These are phyloP conservation scores for Grifola frondosa DNA, from an alignment of 1,284 basidiomycete genomes.

Conservation along the genomic window DNA sequence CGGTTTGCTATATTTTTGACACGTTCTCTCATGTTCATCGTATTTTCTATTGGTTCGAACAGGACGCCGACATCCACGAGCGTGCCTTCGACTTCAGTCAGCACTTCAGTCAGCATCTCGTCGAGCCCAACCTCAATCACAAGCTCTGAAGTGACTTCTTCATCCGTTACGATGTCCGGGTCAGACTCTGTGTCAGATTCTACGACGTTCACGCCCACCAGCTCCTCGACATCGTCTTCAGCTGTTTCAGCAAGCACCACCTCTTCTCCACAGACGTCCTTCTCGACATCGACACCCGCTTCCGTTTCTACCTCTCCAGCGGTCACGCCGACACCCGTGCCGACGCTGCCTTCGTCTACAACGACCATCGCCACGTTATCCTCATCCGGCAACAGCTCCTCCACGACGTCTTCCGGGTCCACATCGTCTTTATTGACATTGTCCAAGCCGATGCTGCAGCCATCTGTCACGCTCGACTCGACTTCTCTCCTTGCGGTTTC, in stretches of 20 bases:
- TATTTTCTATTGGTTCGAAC: too few species aligned
- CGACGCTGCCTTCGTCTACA: conserved; percentile 2
- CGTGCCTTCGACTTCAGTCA: too few species aligned
- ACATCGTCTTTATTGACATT: too few species aligned
- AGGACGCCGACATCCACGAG: too few species aligned
- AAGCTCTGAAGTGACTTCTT: neutral
- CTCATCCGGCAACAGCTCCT: too few species aligned
- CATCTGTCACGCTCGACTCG: neutral
- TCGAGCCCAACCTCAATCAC: too few species aligned
- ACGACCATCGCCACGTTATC: conserved; percentile 15
- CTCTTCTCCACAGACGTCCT: neutral
- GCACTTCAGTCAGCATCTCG: too few species aligned
- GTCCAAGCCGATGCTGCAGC: too few species aligned
- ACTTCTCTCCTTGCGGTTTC: too few species aligned
- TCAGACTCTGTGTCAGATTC: conserved; percentile 1
- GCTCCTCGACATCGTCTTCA: conserved; percentile 1
- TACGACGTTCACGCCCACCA: neutral
- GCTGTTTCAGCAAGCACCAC: conserved; percentile 6
- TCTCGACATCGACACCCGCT: conserved; percentile 1
- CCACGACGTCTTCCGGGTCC: conserved; percentile 19
- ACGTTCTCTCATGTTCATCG: too few species aligned
- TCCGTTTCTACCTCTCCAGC: neutral
- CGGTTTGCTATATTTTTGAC: too few species aligned
- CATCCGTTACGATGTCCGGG: conserved; percentile 1
- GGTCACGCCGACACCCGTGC: neutral